Evolutionary conservation across 176 grass and related monocot species (phyloP).

Genomic region (Oryza glaberrima): DNA sequence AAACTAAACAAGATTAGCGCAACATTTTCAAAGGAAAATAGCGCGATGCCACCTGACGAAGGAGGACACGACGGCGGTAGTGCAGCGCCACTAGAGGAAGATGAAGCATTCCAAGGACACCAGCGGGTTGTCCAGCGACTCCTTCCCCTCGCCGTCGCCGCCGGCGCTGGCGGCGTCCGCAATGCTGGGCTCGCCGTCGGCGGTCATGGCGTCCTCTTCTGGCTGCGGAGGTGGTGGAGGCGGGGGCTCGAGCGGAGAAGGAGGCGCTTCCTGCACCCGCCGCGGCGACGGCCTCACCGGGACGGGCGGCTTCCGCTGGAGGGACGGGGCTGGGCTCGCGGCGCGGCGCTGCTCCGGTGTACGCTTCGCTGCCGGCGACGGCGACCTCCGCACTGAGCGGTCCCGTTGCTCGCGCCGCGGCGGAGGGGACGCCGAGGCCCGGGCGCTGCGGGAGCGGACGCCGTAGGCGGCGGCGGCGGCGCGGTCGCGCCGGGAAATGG

Average conservation of each 20-base stretch:
- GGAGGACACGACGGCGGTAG: neutral
- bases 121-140: slow-evolving; percentile 82
- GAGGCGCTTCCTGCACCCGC: slow-evolving; percentile 24
- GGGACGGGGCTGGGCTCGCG: slow-evolving; percentile 19
- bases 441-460: slow-evolving; percentile 63
- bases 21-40: slow-evolving; percentile 9
- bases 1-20: slow-evolving; percentile 20
- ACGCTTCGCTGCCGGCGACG: slow-evolving; percentile 69
- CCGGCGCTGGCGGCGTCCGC: neutral
- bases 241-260: neutral
- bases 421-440: slow-evolving; percentile 55
- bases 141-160: slow-evolving; percentile 53
- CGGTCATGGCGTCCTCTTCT: slow-evolving; percentile 22
- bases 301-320: slow-evolving; percentile 34
- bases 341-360: slow-evolving; percentile 32
- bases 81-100: slow-evolving; percentile 53
- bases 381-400: slow-evolving; percentile 62
- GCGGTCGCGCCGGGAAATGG: slow-evolving; percentile 41
- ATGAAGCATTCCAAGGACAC: slow-evolving; percentile 98
- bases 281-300: slow-evolving; percentile 41
- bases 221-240: neutral
- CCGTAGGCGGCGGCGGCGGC: slow-evolving; percentile 31
- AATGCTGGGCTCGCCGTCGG: neutral
- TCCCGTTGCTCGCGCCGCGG: slow-evolving; percentile 56
- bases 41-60: slow-evolving; percentile 37